phyloP scores from a whole-genome alignment of 495 filamentous ascomycete genomes.

The Tuber borchii region DNA sequence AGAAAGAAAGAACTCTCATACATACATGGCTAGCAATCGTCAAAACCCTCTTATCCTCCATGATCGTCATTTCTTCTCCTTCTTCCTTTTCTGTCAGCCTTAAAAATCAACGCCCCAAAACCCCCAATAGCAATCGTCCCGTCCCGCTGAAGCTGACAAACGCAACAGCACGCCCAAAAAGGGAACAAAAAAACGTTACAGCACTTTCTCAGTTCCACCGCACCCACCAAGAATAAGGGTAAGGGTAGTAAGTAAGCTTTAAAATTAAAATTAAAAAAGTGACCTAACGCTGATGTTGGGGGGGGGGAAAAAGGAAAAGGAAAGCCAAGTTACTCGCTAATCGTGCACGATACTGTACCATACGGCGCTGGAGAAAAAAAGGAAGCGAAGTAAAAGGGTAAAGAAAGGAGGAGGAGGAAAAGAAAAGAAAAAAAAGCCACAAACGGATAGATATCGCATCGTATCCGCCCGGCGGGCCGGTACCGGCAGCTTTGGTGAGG shows the following conservation, averaged over 20 bases:
- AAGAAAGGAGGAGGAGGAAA: not conserved
- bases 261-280: not conserved
- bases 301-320: not conserved
- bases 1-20: conserved; percentile 11
- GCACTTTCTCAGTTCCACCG: not conserved
- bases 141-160: not conserved
- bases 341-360: not conserved
- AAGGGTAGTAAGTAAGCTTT: not conserved
- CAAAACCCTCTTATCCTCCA: conserved; percentile 53
- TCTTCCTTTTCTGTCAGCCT: not conserved
- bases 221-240: not conserved
- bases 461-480: not conserved
- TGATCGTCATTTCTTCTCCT: conserved; percentile 8
- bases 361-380: not conserved
- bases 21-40: conserved; percentile 97
- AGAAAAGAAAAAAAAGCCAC: not conserved
- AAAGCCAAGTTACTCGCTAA: not conserved
- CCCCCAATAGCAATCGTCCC: not conserved
- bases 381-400: not conserved
- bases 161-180: not conserved
- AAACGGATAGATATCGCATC: not conserved
- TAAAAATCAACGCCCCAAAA: not conserved
- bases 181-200: not conserved
- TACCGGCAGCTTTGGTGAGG: not conserved
- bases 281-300: not conserved